A percentile compares a stretch with the other conserved stretches of the same genome.
These are phyloP conservation scores for Epichloe glyceriae DNA, from an alignment of 2,329 filamentous ascomycete genomes.

Conservation along the genomic window DNA sequence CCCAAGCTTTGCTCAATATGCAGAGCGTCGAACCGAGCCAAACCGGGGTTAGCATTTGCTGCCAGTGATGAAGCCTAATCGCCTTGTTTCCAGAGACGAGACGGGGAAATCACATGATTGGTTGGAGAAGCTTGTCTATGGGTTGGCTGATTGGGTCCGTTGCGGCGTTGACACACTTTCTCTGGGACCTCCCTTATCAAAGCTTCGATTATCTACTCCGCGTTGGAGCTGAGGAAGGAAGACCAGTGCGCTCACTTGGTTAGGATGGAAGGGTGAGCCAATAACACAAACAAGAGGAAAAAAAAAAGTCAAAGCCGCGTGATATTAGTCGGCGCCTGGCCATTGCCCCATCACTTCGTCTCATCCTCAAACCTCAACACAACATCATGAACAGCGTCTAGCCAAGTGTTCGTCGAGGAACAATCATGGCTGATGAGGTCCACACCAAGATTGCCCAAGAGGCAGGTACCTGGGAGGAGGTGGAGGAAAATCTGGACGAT, in stretches of 20 bases:
- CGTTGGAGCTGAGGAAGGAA: background rate
- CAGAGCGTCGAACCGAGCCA: no score
- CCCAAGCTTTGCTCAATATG: no score
- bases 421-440: slow-evolving; percentile 2
- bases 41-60: background rate
- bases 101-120: slow-evolving; percentile 9
- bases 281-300: background rate
- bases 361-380: background rate
- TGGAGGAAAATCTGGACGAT: slow-evolving; percentile 56
- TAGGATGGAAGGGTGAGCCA: background rate
- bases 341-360: background rate
- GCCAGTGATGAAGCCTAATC: background rate
- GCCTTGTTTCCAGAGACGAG: background rate
- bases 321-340: background rate
- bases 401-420: background rate
- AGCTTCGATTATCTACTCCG: background rate
- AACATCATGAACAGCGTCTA: slow-evolving; percentile 1
- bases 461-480: slow-evolving; percentile 41
- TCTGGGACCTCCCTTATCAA: slow-evolving; percentile 1
- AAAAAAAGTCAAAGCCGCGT: background rate
- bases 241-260: background rate
- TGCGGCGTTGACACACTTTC: background rate
- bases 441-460: slow-evolving; percentile 6
- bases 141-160: background rate
- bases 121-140: background rate